A percentile compares a stretch with the other conserved stretches of the same genome.
phyloP scores from a whole-genome alignment of 805 yeast genomes.

The Lachancea thermotolerans region DNA sequence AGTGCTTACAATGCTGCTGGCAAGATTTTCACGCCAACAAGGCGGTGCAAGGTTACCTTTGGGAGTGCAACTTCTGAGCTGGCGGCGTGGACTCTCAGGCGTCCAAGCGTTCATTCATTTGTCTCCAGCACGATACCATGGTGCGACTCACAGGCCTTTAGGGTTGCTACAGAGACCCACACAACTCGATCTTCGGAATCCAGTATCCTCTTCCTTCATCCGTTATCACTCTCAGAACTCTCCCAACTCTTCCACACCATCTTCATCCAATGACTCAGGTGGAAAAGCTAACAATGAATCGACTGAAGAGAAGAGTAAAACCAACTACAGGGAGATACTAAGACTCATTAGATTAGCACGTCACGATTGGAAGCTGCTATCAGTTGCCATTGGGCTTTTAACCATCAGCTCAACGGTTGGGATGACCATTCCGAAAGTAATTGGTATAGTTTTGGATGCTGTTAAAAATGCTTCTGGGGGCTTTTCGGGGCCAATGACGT shows the following conservation, averaged over 20 bases:
- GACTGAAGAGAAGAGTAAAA: not conserved
- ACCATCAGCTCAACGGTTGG: slow-evolving; percentile 43
- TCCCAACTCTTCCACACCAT: no score
- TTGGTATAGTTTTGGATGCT: slow-evolving; percentile 49
- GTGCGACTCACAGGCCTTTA: no score
- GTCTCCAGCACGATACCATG: no score
- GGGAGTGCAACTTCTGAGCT: no score
- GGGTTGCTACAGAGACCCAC: no score
- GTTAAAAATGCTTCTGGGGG: slow-evolving; percentile 31
- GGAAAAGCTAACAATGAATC: not conserved
- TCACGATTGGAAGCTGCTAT: slow-evolving; percentile 39
- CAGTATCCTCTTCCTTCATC: no score
- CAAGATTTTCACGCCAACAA: not conserved
- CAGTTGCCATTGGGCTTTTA: slow-evolving; percentile 38
- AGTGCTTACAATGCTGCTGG: not conserved
- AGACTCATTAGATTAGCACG: slow-evolving; percentile 39
- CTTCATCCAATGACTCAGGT: not conserved
- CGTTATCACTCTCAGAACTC: no score
- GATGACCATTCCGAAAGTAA: slow-evolving; percentile 49
- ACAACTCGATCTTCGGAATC: no score
- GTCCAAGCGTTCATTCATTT: no score
- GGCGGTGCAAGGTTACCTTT: not conserved
- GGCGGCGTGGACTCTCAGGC: no score
- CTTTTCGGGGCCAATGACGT: slow-evolving; percentile 20
- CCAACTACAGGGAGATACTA: slow-evolving; percentile 33